These are phyloP conservation scores for Aureobasidium uvarum DNA, from an alignment of 2,329 filamentous ascomycete genomes.

Conservation along the genomic window DNA sequence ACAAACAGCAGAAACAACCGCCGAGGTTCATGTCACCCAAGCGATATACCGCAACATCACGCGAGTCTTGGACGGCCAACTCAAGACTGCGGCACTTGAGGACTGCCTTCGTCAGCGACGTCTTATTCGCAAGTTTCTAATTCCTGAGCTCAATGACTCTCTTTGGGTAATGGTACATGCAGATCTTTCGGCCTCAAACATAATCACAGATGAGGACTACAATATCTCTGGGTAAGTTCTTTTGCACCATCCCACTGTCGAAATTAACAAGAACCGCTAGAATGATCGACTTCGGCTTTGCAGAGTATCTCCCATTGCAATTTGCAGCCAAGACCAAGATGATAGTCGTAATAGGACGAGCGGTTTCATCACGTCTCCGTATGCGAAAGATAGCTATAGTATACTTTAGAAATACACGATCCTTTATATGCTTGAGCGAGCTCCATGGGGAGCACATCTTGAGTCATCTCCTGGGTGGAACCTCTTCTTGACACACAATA, in stretches of 20 bases:
- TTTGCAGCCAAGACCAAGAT: too few species aligned
- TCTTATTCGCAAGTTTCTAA: background rate
- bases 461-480: too few species aligned
- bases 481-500: too few species aligned
- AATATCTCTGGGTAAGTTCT: background rate
- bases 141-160: background rate
- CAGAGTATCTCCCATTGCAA: constrained; percentile 15
- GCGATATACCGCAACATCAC: constrained; percentile 10
- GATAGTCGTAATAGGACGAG: too few species aligned
- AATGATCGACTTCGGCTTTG: constrained; percentile 15
- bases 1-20: background rate
- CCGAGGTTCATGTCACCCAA: constrained; percentile 1
- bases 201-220: background rate
- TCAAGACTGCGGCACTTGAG: background rate
- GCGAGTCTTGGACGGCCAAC: constrained; percentile 7
- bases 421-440: too few species aligned
- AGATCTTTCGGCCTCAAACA: background rate
- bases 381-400: too few species aligned
- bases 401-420: too few species aligned
- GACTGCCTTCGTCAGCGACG: constrained; percentile 11
- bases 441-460: too few species aligned
- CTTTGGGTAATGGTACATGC: background rate
- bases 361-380: too few species aligned
- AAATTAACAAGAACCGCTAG: background rate
- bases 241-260: background rate